Evolutionary conservation across 768 basidiomycete species (phyloP), one percentile per base, ranked within the genome.

Genomic region (Bullera alba): DNA sequence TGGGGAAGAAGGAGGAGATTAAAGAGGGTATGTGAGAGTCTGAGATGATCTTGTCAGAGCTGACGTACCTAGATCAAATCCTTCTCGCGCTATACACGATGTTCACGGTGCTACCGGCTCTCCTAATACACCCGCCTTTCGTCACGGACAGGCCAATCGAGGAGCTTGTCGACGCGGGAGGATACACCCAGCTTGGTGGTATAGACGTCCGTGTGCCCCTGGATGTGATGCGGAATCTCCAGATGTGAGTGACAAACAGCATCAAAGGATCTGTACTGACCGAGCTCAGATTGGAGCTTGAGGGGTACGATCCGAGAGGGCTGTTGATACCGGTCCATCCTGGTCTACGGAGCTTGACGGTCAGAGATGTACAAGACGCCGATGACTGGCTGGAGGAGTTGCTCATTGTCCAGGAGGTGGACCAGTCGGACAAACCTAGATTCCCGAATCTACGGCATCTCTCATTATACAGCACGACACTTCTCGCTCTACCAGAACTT

Each of bases 351-450:
- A 68, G 62, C 41, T 45, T 72, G 58, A 70, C 70, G 5, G 60
- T 72, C 21, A 43, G 54, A 48, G 68, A 67, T 36, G 70, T 70
- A 3, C 66, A 64, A 48, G 68, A 72, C 51, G 70, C 54, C 2
- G 70, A 72, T 49, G 68, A 70, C 25, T 72, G 70, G 70, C 51
- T 70, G 3, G 66, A 65, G 25, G 70, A 67, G 32, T 56, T 72
- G 1, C 35, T 67, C 14, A 41, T 41, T 2, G 17, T 58, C 4
- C 7, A 25, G 15, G 25, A 23, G 34, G n/a, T 21, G 4, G 48
- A 53, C 22, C 23, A 16, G 16, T 15, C 26, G 25, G 48, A 28
- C 5, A 45, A 49, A 42, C 4, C 48, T 26, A 41, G 51, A 28
- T 58, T 58, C 38, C 56, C 60, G 4, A 65, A 65, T 36, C 48